A percentile compares a stretch with the other conserved stretches of the same genome.
These are phyloP conservation scores for Adansonia grandidieri DNA, from an alignment of 441 rosid genomes.

Conservation along the genomic window DNA sequence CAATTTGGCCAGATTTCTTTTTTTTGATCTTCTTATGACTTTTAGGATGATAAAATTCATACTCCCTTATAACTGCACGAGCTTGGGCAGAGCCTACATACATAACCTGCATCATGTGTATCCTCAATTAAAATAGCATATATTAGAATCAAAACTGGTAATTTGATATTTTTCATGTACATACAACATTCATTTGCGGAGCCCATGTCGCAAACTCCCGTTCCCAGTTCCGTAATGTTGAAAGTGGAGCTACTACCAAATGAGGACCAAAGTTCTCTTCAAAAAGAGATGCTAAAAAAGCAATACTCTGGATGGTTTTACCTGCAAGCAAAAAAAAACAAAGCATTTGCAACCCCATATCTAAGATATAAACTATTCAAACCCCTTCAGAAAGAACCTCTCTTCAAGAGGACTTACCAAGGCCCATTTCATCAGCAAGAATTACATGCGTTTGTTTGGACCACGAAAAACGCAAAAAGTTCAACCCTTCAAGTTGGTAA, in stretches of 20 bases:
- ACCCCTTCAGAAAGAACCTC: constrained; percentile 4
- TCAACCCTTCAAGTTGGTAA: constrained; percentile 97
- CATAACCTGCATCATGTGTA: constrained; percentile 72
- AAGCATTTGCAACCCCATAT: constrained; percentile 10
- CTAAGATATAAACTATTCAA: constrained; percentile 11
- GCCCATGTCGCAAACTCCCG: constrained; percentile 99
- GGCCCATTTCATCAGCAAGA: constrained; percentile 99
- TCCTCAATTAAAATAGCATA: constrained; percentile 16
- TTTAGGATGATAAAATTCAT: constrained; percentile 88
- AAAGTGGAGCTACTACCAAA: constrained; percentile 98
- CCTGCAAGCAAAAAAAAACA: constrained; percentile 54
- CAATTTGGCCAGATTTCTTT: constrained; percentile 81
- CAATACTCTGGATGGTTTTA: constrained; percentile 98
- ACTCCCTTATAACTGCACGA: constrained; percentile 88
- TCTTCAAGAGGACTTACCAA: constrained; percentile 57
- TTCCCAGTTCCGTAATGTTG: constrained; percentile 98
- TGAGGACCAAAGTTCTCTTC: constrained; percentile 68
- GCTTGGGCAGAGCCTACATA: constrained; percentile 89
- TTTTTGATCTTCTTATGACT: constrained; percentile 75
- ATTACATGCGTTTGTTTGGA: constrained; percentile 97
- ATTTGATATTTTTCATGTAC: constrained; percentile 35
- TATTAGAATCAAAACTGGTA: constrained; percentile 18
- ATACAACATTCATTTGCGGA: constrained; percentile 97
- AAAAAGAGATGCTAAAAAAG: constrained; percentile 93
- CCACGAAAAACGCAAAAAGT: constrained; percentile 95